These are phyloP conservation scores for Suillus lakei DNA, from an alignment of 768 basidiomycete genomes.

Conservation along the genomic window DNA sequence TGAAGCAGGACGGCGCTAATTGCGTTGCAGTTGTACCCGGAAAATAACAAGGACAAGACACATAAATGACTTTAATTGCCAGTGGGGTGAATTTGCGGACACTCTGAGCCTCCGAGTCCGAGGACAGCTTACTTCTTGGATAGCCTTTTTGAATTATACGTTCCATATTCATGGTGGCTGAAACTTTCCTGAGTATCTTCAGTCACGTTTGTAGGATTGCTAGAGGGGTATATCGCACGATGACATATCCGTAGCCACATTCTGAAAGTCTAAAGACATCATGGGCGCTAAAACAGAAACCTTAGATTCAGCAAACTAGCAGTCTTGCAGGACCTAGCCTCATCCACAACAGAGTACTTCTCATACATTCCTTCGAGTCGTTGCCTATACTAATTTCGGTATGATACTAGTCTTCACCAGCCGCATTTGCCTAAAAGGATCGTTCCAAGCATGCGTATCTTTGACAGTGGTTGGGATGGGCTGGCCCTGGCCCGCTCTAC, in stretches of 20 bases:
- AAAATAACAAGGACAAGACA: background rate
- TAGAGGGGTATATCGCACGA: no score
- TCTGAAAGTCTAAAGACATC: background rate
- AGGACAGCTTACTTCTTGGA: background rate
- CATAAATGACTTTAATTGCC: background rate
- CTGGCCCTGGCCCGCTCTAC: no score
- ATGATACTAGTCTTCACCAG: no score
- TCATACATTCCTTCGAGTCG: no score
- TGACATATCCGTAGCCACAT: no score
- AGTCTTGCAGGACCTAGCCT: background rate
- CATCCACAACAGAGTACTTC: no score
- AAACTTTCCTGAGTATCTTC: background rate
- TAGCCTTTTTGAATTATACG: background rate
- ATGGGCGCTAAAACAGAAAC: background rate
- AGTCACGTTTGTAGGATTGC: no score
- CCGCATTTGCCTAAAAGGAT: no score
- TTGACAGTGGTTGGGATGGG: no score
- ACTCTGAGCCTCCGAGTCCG: background rate
- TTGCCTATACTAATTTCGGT: no score
- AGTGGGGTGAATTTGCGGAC: background rate
- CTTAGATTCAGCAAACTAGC: background rate
- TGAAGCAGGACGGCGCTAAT: background rate
- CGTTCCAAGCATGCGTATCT: no score
- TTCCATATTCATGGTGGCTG: background rate
- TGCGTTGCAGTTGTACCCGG: constrained; percentile 3